Percentiles rank a stretch among this genome's conserved stretches.
These are phyloP conservation scores for Tinospora cordifolia DNA, from an alignment of 164 flowering plant genomes.

Conservation along the genomic window DNA sequence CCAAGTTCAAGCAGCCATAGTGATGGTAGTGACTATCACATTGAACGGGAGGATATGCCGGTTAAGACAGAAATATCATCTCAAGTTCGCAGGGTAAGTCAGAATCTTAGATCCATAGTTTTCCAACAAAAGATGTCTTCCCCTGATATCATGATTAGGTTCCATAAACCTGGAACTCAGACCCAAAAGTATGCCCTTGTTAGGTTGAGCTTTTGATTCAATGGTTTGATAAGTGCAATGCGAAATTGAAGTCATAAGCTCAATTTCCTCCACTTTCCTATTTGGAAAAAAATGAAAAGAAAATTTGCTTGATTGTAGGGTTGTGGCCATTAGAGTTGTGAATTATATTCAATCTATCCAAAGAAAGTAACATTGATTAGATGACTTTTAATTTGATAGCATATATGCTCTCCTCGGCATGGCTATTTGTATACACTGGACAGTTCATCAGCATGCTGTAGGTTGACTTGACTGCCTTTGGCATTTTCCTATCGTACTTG, in stretches of 20 bases:
- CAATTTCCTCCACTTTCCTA: too few relatives aligned
- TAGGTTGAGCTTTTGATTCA: too few relatives aligned
- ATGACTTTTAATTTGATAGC: neutral
- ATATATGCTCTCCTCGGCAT: neutral
- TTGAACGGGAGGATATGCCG: conserved; percentile 18
- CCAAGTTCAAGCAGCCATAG: conserved; percentile 31
- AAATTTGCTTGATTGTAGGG: neutral
- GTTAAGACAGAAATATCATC: conserved; percentile 15
- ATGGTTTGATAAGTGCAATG: too few relatives aligned
- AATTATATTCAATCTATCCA: neutral
- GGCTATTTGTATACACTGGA: too few relatives aligned
- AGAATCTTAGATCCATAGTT: neutral
- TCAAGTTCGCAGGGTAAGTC: conserved; percentile 53
- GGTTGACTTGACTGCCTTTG: too few relatives aligned
- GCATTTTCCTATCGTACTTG: neutral
- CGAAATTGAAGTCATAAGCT: too few relatives aligned
- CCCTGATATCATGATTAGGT: neutral
- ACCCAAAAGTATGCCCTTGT: too few relatives aligned
- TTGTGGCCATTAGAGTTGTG: neutral
- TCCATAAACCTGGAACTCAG: too few relatives aligned
- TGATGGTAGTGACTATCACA: conserved; percentile 19
- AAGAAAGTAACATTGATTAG: neutral
- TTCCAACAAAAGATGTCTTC: neutral
- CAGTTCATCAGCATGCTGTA: too few relatives aligned
- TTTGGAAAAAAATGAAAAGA: too few relatives aligned